Percentiles rank a stretch among this genome's conserved stretches.
phyloP scores from a whole-genome alignment of 768 basidiomycete species.

The Crassisporium funariophilum region DNA sequence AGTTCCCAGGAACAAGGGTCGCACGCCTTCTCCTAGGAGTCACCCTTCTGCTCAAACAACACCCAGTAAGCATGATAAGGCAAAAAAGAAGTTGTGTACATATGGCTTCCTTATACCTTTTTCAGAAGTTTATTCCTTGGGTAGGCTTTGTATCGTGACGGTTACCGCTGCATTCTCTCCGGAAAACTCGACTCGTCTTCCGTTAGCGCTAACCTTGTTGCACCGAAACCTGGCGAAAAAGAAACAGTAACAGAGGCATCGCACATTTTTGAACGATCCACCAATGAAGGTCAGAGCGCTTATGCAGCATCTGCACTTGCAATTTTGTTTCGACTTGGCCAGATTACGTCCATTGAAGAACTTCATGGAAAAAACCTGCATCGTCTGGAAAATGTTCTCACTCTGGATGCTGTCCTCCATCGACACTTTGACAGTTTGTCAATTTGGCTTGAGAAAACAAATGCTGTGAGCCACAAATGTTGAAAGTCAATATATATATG shows the following conservation, averaged over 20 bases:
- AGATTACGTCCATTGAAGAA: slow-evolving; percentile 13
- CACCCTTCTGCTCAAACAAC: neutral
- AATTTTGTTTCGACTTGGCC: slow-evolving; percentile 18
- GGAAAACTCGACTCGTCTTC: neutral
- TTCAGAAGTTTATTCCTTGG: neutral
- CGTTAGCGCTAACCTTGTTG: neutral
- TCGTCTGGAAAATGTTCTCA: slow-evolving; percentile 26
- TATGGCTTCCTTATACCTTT: neutral
- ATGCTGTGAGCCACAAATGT: neutral
- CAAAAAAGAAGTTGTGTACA: neutral
- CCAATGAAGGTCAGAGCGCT: slow-evolving; percentile 4
- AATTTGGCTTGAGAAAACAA: slow-evolving; percentile 22
- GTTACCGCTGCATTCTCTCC: neutral
- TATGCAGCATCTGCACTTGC: slow-evolving; percentile 18
- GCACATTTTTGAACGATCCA: slow-evolving; percentile 2
- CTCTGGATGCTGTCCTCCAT: slow-evolving; percentile 10
- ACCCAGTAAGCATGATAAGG: neutral
- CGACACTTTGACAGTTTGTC: slow-evolving; percentile 12
- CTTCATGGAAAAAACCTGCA: slow-evolving; percentile 28
- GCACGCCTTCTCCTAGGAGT: neutral
- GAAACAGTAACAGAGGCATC: neutral
- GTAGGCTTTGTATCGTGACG: slow-evolving; percentile 1
- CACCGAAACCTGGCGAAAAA: neutral
- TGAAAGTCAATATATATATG: neutral
- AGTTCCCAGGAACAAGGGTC: neutral